Conservation (phyloP, 805 yeast genomes). For the Kuraishia hungarica region DNA sequence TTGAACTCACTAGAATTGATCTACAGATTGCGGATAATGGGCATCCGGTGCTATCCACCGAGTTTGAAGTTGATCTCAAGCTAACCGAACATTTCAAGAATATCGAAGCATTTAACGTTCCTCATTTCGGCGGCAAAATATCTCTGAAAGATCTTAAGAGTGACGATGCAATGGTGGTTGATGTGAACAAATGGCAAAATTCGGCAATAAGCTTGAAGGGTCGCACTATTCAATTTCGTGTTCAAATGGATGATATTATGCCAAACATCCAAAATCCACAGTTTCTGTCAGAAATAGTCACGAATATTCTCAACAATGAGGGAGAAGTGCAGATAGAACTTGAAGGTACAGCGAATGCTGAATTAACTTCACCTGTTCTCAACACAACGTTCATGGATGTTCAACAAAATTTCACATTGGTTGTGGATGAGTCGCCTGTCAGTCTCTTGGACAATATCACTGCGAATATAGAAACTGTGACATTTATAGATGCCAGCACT, state of each 20-base stretch:
- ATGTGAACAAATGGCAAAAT: background rate
- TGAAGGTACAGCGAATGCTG: background rate
- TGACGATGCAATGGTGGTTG: background rate
- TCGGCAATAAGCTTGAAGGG: background rate
- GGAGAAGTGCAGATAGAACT: background rate
- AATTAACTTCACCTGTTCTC: background rate
- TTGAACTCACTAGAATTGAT: background rate
- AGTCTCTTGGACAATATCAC: background rate
- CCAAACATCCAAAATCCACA: background rate
- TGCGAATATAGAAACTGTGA: background rate
- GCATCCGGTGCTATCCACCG: background rate
- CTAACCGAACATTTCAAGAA: background rate
- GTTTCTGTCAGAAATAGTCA: background rate
- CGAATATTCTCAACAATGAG: background rate
- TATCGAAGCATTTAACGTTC: background rate
- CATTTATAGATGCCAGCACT: constrained; percentile 19
- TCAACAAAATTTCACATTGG: background rate
- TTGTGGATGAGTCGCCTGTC: background rate
- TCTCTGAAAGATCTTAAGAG: background rate
- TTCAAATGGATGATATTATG: background rate
- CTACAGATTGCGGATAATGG: background rate
- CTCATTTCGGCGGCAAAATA: background rate
- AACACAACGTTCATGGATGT: background rate
- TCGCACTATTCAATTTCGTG: background rate
- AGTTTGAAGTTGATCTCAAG: background rate